Conservation (phyloP, 2,329 filamentous ascomycete genomes). For the Penicillium sp. region DNA sequence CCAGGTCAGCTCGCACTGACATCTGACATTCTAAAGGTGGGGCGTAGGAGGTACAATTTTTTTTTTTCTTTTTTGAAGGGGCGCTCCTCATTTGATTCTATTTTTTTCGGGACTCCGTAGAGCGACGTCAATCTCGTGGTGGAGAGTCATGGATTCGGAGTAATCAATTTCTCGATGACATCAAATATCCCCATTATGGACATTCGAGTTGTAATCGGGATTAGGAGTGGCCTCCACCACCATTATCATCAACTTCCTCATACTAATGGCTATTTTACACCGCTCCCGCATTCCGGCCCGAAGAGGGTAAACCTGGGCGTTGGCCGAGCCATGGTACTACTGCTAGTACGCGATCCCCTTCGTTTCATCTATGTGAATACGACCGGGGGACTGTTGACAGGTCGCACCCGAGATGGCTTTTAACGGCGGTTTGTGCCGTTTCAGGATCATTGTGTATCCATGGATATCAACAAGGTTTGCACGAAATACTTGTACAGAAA, state of each 20-base stretch:
- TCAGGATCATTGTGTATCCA: constrained; percentile 1
- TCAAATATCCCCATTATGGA: constrained; percentile 10
- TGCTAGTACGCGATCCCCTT: constrained; percentile 23
- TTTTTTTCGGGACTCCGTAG: not conserved
- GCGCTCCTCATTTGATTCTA: not conserved
- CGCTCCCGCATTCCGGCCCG: constrained; percentile 25
- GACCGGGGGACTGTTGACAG: not conserved
- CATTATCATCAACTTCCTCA: too few species aligned
- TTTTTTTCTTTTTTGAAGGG: not conserved
- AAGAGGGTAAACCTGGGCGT: constrained; percentile 2
- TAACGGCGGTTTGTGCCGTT: not conserved
- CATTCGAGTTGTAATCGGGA: not conserved
- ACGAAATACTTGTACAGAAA: not conserved
- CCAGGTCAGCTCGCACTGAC: constrained; percentile 34
- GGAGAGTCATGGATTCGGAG: not conserved
- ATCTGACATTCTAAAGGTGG: constrained; percentile 25
- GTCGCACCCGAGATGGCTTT: constrained; percentile 1
- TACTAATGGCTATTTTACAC: constrained; percentile 38
- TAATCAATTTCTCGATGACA: constrained; percentile 2
- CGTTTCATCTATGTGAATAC: constrained; percentile 11
- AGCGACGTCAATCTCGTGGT: not conserved
- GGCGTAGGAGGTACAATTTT: not conserved
- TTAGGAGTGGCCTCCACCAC: not conserved
- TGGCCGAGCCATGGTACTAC: constrained; percentile 23
- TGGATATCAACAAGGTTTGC: not conserved